Evolutionary conservation across 108 stramenopile species (phyloP).

Genomic region (Conticribra guillardii): DNA sequence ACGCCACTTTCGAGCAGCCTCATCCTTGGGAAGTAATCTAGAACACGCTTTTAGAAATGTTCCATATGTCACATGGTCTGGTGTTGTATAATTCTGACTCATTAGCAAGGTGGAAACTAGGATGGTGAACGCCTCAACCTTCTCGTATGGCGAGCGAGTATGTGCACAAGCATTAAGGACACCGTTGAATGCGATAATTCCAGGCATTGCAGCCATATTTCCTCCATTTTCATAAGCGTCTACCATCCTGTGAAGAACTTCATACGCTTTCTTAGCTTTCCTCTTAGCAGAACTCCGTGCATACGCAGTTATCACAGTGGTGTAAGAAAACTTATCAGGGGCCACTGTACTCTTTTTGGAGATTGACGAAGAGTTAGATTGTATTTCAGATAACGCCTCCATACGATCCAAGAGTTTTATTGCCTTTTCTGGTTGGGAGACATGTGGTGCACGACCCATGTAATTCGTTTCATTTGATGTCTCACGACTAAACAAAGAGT

Average conservation of each 20-base stretch:
- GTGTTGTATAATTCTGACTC: slow-evolving; percentile 16
- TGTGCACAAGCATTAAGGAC: slow-evolving; percentile 30
- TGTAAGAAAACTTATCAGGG: slow-evolving; percentile 24
- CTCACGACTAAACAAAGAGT: too few species aligned
- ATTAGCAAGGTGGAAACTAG: slow-evolving; percentile 12
- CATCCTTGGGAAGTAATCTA: slow-evolving; percentile 17
- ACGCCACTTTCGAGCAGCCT: too few species aligned
- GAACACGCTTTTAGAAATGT: slow-evolving; percentile 20
- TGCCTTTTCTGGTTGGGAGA: too few species aligned
- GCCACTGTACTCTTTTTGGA: not conserved
- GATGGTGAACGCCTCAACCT: slow-evolving; percentile 30
- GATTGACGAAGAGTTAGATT: slow-evolving; percentile 1
- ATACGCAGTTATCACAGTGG: slow-evolving; percentile 21
- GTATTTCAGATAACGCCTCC: not conserved
- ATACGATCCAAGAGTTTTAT: not conserved
- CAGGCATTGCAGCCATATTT: slow-evolving; percentile 16
- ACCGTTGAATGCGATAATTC: slow-evolving; percentile 23
- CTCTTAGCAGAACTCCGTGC: slow-evolving; percentile 27
- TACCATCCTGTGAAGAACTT: slow-evolving; percentile 9
- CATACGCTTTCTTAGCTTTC: slow-evolving; percentile 29
- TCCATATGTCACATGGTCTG: slow-evolving; percentile 21
- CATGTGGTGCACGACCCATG: too few species aligned
- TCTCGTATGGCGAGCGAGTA: slow-evolving; percentile 15
- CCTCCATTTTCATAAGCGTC: too few species aligned
- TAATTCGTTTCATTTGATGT: too few species aligned